These are phyloP conservation scores for Trichoderma koningii DNA, from an alignment of 2,329 filamentous ascomycete species.

Conservation along the genomic window DNA sequence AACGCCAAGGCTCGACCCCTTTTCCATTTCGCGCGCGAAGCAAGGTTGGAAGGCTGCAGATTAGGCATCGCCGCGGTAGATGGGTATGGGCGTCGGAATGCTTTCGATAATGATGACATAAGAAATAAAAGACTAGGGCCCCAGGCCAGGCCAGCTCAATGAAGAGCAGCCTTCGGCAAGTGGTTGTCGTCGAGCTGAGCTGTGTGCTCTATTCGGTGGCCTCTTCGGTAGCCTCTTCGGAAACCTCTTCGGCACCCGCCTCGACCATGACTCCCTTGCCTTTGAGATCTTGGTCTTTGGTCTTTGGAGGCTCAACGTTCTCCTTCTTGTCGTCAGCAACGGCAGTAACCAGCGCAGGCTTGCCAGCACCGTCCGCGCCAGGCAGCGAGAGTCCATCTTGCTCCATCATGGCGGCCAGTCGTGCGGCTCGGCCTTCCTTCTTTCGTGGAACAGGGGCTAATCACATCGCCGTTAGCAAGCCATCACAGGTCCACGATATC, in stretches of 20 bases:
- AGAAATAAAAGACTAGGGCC: not conserved
- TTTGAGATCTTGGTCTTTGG: not conserved
- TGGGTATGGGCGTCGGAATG: slow-evolving; percentile 7
- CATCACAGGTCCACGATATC: not conserved
- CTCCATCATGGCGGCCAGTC: slow-evolving; percentile 55
- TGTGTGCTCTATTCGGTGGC: not conserved
- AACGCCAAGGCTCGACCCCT: slow-evolving; percentile 12
- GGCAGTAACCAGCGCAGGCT: not conserved
- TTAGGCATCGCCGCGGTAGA: not conserved
- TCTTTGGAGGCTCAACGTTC: slow-evolving; percentile 14
- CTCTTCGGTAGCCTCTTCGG: not conserved
- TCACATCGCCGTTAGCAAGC: slow-evolving; percentile 28
- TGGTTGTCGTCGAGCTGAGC: not conserved
- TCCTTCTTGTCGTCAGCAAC: slow-evolving; percentile 9
- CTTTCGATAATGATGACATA: not conserved
- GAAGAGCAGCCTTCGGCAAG: not conserved
- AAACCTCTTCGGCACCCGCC: not conserved
- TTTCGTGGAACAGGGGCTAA: slow-evolving; percentile 55
- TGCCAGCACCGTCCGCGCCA: not conserved
- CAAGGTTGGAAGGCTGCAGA: not conserved
- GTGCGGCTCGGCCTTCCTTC: slow-evolving; percentile 58
- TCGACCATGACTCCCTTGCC: not conserved
- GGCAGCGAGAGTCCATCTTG: slow-evolving; percentile 38
- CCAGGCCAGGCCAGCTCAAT: not conserved
- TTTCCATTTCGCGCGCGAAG: not conserved